phyloP scores from a whole-genome alignment of 2,329 filamentous ascomycete species.

The Cytospora piceae region DNA sequence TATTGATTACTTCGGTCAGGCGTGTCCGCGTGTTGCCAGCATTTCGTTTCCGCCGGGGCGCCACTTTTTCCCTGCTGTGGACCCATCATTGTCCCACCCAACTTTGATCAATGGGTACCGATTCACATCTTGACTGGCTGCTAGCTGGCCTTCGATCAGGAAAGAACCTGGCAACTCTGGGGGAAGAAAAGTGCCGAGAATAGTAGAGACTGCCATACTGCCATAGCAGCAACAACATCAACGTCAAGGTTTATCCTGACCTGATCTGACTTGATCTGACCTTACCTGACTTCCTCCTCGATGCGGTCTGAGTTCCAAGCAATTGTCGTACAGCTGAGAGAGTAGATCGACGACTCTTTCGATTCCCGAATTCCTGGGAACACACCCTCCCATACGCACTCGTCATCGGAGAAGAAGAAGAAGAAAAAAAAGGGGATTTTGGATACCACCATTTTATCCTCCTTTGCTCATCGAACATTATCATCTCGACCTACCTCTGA shows the following conservation, averaged over 20 bases:
- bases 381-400: background rate
- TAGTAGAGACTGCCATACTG: background rate
- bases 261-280: background rate
- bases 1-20: background rate
- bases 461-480: background rate
- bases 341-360: background rate
- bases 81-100: background rate
- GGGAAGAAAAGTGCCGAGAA: background rate
- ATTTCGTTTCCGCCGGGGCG: background rate
- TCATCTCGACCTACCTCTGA: background rate
- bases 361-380: background rate
- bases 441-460: background rate
- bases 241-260: background rate
- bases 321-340: too few species aligned
- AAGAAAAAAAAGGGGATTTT: background rate
- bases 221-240: background rate
- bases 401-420: background rate
- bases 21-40: too few species aligned
- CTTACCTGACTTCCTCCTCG: background rate
- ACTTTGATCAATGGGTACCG: background rate
- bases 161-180: background rate
- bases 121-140: background rate
- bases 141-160: background rate
- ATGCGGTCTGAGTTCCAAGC: constrained; percentile 12
- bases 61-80: background rate